Percentiles rank a stretch among this genome's conserved stretches.
phyloP scores from a whole-genome alignment of 495 filamentous ascomycete genomes.

The Parathielavia hyrcaniae region DNA sequence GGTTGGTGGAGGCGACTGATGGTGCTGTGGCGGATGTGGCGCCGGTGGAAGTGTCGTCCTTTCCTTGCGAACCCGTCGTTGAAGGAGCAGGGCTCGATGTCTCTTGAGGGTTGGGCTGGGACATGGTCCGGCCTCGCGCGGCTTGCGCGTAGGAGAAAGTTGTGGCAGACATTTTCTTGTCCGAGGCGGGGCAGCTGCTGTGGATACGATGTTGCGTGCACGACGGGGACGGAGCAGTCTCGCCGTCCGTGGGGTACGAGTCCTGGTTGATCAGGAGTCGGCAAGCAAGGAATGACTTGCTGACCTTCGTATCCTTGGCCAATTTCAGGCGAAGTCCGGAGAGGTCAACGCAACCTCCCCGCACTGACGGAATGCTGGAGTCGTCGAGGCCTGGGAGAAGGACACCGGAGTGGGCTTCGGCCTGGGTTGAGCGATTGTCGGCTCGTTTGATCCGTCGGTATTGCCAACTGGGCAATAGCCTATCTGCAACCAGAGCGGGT shows the following conservation, averaged over 20 bases:
- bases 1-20: constrained; percentile 59
- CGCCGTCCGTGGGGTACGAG: not conserved
- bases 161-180: constrained; percentile 33
- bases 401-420: not conserved
- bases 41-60: constrained; percentile 51
- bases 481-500: not conserved
- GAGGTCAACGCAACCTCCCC: constrained; percentile 28
- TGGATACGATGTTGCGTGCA: not conserved
- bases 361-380: constrained; percentile 21
- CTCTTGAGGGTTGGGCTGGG: constrained; percentile 52
- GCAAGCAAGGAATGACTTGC: constrained; percentile 8
- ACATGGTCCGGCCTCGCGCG: constrained; percentile 63
- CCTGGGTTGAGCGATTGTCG: constrained; percentile 8
- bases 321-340: constrained; percentile 30
- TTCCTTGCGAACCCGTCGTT: constrained; percentile 54
- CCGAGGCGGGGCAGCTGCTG: not conserved
- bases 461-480: not conserved
- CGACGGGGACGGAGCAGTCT: not conserved
- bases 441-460: not conserved
- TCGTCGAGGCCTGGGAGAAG: constrained; percentile 6
- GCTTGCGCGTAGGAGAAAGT: constrained; percentile 93
- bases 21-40: constrained; percentile 46
- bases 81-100: constrained; percentile 62
- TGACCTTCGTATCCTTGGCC: constrained; percentile 17
- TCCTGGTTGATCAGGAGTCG: constrained; percentile 4